phyloP scores from a whole-genome alignment of 805 yeast genomes.

The Nadsonia fulvescens region DNA sequence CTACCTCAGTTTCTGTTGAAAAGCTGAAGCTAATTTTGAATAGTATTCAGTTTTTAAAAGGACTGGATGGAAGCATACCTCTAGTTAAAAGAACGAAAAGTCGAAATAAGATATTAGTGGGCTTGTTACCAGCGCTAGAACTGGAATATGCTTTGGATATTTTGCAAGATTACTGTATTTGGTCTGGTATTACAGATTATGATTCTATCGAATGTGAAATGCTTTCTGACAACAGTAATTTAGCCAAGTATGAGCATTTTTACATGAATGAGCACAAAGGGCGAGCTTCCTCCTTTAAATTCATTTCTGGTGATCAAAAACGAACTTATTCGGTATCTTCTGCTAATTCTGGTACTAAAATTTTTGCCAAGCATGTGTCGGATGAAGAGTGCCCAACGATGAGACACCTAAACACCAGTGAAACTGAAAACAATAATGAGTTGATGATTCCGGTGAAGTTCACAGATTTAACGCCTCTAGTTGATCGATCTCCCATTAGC shows the following conservation, averaged over 20 bases:
- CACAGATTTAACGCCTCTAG: slow-evolving; percentile 24
- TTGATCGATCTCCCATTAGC: slow-evolving; percentile 30
- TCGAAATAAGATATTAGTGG: slow-evolving; percentile 23
- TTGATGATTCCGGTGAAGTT: slow-evolving; percentile 10
- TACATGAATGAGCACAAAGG: not conserved
- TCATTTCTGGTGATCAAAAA: not conserved
- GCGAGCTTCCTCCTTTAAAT: not conserved
- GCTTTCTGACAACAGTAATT: not conserved
- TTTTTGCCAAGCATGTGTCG: slow-evolving; percentile 3
- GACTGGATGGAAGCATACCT: slow-evolving; percentile 37
- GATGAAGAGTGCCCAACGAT: slow-evolving; percentile 1
- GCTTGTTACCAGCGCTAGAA: slow-evolving; percentile 31
- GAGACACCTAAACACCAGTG: slow-evolving; percentile 1
- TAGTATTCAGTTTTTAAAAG: slow-evolving; percentile 23
- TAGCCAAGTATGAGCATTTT: slow-evolving; percentile 1
- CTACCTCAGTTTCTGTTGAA: slow-evolving; percentile 20
- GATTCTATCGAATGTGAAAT: slow-evolving; percentile 1
- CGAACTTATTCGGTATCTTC: not conserved
- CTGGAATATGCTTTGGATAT: slow-evolving; percentile 34
- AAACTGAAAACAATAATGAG: slow-evolving; percentile 2
- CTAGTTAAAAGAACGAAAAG: no score
- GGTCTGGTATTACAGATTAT: slow-evolving; percentile 8
- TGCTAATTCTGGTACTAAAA: slow-evolving; percentile 1
- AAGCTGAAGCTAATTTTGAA: slow-evolving; percentile 21
- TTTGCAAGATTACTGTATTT: slow-evolving; percentile 15